These are phyloP conservation scores for Bryoglossum gracile DNA, from an alignment of 495 filamentous ascomycete species.

Conservation along the genomic window DNA sequence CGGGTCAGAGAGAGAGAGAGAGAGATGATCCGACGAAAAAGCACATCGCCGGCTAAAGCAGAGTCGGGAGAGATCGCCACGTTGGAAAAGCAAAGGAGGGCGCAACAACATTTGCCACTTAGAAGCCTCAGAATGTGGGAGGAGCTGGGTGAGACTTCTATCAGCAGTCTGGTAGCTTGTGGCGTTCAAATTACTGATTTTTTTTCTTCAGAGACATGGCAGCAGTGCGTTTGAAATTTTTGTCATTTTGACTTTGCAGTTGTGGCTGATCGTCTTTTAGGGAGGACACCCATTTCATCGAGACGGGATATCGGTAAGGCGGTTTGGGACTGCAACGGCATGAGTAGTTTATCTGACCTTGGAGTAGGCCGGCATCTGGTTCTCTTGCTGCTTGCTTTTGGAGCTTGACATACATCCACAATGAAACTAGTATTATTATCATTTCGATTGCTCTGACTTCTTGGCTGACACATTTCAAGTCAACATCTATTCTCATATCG, in stretches of 20 bases:
- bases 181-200: background rate
- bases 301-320: constrained; percentile 8
- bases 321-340: background rate
- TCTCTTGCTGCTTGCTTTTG: constrained; percentile 30
- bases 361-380: constrained; percentile 3
- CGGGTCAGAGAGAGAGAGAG: background rate
- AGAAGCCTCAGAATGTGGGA: constrained; percentile 4
- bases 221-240: constrained; percentile 9
- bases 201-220: constrained; percentile 6
- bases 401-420: constrained; percentile 38
- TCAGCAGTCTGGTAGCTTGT: background rate
- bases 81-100: background rate
- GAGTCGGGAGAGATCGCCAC: background rate
- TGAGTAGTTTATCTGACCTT: background rate
- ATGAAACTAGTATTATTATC: constrained; percentile 31
- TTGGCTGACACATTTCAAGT: constrained; percentile 26
- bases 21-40: constrained; percentile 6
- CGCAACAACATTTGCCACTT: background rate
- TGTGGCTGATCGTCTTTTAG: background rate
- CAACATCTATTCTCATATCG: constrained; percentile 45
- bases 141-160: constrained; percentile 8
- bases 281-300: constrained; percentile 10
- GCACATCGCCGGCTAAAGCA: constrained; percentile 4
- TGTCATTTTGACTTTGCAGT: background rate
- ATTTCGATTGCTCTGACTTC: too few species aligned